Base-by-base conservation (phyloP, 2,329 filamentous ascomycete genomes). In the Cladosporium austrohemisphaericum region DNA sequence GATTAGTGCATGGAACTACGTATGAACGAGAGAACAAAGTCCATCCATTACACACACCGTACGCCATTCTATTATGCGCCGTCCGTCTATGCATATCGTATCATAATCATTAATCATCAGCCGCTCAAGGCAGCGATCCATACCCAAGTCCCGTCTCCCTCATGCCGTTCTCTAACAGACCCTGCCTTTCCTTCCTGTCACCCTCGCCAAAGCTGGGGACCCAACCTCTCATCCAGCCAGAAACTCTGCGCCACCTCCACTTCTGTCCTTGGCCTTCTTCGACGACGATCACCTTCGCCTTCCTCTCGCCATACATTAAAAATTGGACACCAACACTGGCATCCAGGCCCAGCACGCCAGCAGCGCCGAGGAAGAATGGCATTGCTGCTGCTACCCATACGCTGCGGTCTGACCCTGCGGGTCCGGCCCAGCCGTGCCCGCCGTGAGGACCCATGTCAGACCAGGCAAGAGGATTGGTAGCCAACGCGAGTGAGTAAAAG, bases 221-320 rank as follows among this genome's bases (percentile, higher is more conserved):
- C 81, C 81, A 84, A 2, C 81, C 81, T 52, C 80, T 72, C 80
- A 84, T 83, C 79, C 79, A 84, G 8, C 81, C 81, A 50, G 71
- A 79, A 5, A 83, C 79, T 22, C 73, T 68, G 32, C 72, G 70
- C 81, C 80, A 84, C 44, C 72, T 71, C 51, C 59, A 52, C 61
- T 69, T 38, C 23, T 45, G 62, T 63, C 54, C 65, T 65, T 71
- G 75, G 73, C 47, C 53, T 14, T 64, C 63, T 11, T 69, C 63
- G 5, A 77, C 68, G 18, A 74, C 69, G 25, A 76, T 68, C 45
- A 76, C 71, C 45, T 73, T 67, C 51, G 64, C 68, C 33, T 67
- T 67, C 18, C 65, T 67, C 46, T 63, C 54, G 7, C 80, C 78
- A 59, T 81, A 85, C 55, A 78, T 69, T 55, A 77, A 66, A 60